Evolutionary conservation across 2,329 filamentous ascomycete genomes (phyloP).

Genomic region (Leptosphaerulina australis): DNA sequence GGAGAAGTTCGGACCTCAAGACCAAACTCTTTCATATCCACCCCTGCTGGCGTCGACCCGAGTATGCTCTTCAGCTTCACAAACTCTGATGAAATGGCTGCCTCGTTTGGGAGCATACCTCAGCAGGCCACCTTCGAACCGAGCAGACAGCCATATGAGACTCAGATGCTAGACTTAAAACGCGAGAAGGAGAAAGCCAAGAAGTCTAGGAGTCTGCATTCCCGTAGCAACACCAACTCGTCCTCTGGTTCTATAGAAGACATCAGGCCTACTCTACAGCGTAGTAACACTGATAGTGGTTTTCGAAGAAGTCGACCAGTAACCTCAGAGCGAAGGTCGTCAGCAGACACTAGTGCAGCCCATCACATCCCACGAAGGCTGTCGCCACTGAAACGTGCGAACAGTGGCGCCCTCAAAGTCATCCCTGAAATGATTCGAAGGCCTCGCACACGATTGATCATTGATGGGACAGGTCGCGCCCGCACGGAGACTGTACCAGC

Average conservation of each 20-base stretch:
- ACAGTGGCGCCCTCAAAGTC: conserved; percentile 49
- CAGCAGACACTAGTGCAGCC: conserved; percentile 25
- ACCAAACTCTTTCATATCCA: conserved; percentile 43
- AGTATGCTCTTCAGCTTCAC: conserved; percentile 55
- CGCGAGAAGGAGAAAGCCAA: conserved; percentile 44
- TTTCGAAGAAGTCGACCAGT: conserved; percentile 38
- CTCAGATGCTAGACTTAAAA: conserved; percentile 42
- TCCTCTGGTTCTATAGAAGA: conserved; percentile 46
- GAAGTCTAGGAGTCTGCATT: conserved; percentile 44
- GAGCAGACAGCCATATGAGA: conserved; percentile 49
- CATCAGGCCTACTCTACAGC: conserved; percentile 45
- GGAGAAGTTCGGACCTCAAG: conserved; percentile 29
- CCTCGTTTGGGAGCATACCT: conserved; percentile 38
- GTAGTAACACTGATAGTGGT: conserved; percentile 56
- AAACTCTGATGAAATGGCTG: conserved; percentile 31
- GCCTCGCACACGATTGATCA: conserved; percentile 53
- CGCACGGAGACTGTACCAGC: conserved; percentile 53
- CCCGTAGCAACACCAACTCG: conserved; percentile 50
- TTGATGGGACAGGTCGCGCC: conserved; percentile 56
- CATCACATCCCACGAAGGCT: conserved; percentile 51
- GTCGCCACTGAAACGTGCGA: conserved; percentile 56
- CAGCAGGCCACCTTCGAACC: conserved; percentile 26
- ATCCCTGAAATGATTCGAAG: conserved; percentile 54
- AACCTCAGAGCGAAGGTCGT: conserved; percentile 40
- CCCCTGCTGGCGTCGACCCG: conserved; percentile 54